Percentiles rank a stretch among this genome's conserved stretches.
phyloP scores from a whole-genome alignment of 345 rosid genomes.

The Schrenkiella parvula region DNA sequence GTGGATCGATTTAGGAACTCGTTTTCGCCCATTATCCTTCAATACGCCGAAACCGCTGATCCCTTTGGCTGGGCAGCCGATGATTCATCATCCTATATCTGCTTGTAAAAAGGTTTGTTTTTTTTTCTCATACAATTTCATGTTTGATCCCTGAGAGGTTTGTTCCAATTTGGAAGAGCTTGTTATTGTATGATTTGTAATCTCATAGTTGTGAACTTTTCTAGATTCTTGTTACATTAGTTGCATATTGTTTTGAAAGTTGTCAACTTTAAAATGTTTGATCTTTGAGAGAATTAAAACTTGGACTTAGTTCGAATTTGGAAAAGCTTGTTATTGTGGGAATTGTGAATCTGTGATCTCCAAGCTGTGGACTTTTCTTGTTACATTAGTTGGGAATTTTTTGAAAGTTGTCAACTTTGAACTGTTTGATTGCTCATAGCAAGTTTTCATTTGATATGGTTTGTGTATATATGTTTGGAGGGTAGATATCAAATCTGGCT shows the following conservation, averaged over 20 bases:
- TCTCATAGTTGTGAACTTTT: not conserved
- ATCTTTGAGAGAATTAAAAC: no score
- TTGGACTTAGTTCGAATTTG: not conserved
- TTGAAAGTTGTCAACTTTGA: not conserved
- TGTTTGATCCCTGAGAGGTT: not conserved
- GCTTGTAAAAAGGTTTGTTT: slow-evolving; percentile 69
- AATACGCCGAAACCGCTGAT: slow-evolving; percentile 75
- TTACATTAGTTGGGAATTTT: not conserved
- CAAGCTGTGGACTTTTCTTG: not conserved
- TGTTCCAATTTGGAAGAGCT: not conserved
- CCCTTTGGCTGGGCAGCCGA: slow-evolving; percentile 86
- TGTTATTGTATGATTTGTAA: slow-evolving; percentile 4
- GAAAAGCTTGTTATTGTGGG: not conserved
- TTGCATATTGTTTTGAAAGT: not conserved
- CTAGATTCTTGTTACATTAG: not conserved
- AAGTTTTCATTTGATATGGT: not conserved
- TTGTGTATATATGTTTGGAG: slow-evolving; percentile 1
- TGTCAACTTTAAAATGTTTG: not conserved
- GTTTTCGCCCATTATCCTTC: slow-evolving; percentile 76
- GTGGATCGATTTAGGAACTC: slow-evolving; percentile 50
- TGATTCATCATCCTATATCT: slow-evolving; percentile 90
- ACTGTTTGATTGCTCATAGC: slow-evolving; percentile 1
- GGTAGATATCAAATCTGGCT: slow-evolving; percentile 67
- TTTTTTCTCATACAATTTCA: not conserved
- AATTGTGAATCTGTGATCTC: not conserved